Evolutionary conservation across 2,329 filamentous ascomycete genomes (phyloP), one percentile per base, ranked within the genome.

Genomic region (Bipolaris victoriae): DNA sequence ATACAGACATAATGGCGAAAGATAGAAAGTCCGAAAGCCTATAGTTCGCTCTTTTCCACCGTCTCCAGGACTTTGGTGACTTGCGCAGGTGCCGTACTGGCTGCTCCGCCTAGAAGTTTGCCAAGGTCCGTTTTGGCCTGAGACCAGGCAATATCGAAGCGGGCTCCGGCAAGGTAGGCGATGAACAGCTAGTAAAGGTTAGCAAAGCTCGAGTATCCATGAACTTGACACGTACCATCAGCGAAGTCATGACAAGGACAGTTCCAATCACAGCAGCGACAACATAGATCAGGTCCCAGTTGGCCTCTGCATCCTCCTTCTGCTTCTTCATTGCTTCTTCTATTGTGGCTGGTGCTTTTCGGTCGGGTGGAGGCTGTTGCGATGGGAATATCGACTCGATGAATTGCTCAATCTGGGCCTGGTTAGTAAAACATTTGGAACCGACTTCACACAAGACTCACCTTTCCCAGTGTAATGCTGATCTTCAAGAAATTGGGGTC

Each of bases 401-500:
- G 75, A 96, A 97, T 81, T 95, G 90, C 76, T 98, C 93, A 64
- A 97, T 91, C 90, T 95, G 69, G n/a, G 31, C 20, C 11, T 53
- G 39, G 41, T 63, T 31, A 62, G 48, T 33, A 48, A 57, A 35
- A 22, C 46, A 26, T 18, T 15, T 15, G 52, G 35, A 43, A 29
- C n/a, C 16, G 24, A 49, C 3, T 41, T 18, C 22, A 16, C 16
- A 5, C 2, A 7, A 58, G 36, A 60, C 80, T 69, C 76, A 94
- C 91, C 84, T 91, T 92, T 72, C 87, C 94, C 74, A 94, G 96
- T 53, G 90, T 89, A 62, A 92, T 87, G 77, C 92, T 97, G 73
- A 99, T 97, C 71, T 91, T 89, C 44, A 97, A 81, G 80, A 90
- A 99, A 75, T 93, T 94, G 43, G 94, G 95, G 71, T 99, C 95